Evolutionary conservation across 257 asterid genomes (phyloP), one percentile per base, ranked within the genome.

Genomic region (Pogostemon cablin): DNA sequence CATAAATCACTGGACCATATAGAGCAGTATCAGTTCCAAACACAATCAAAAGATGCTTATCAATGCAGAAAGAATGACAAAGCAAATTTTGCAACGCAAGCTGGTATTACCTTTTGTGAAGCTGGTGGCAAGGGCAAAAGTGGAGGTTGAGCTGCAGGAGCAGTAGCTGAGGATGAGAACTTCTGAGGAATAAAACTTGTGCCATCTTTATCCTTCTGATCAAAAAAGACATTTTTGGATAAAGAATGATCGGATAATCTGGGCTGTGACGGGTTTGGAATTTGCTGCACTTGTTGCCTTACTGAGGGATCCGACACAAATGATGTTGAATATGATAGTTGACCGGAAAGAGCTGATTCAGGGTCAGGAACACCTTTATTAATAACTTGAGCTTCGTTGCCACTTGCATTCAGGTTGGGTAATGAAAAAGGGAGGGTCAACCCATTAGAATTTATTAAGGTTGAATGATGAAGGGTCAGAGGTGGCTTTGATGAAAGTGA

Each of bases 91-190:
- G 6, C 44, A 35, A 11, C 10, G 25, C 55, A 50, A 44, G 52
- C 67, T 46, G 9, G 32, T 37, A 62, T 58, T 64, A 88, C 95
- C 95, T 86, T 83, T 62, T 82, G 84, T 3, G 82, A 71, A 77
- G 85, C 77, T 41, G 90, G 87, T 65, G 87, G 93, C 76, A 82
- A 62, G 52, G 93, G 89, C 82, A 86, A 77, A 59, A 81, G 81
- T 38, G 92, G 87, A 7, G 85, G 86, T 79, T 82, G 90, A 67
- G 68, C 86, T 54, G 77, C 81, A 57, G 81, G 72, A 71, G 73
- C 25, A 67, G 82, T 39, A 65, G 65, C 37, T 43, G 79, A 69
- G 60, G 81, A 72, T 44, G 76, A 71, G 73, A 77, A 69, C 69
- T 75, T 78, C 65, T 46, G 72, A 75, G 83, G 53, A 57, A 69